phyloP scores from a whole-genome alignment of 768 basidiomycete genomes.

The Rubroboletus satanas region DNA sequence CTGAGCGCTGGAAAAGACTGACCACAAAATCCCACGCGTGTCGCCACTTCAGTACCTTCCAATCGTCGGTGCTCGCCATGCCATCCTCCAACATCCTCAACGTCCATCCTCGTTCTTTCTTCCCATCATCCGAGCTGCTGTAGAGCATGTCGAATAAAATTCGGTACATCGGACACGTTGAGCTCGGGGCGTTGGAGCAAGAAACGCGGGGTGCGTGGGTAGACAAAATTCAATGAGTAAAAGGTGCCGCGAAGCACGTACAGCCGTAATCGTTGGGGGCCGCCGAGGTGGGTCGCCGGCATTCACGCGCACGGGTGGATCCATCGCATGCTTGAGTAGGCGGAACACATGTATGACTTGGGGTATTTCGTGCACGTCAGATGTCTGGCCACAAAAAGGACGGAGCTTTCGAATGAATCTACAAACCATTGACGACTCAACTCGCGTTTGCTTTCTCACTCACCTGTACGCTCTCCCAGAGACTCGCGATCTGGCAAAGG shows the following conservation, averaged over 20 bases:
- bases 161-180: slow-evolving; percentile 79
- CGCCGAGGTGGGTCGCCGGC: slow-evolving; percentile 52
- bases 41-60: slow-evolving; percentile 73
- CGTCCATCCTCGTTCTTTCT: slow-evolving; percentile 88
- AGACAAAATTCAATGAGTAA: slow-evolving; percentile 84
- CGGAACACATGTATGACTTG: slow-evolving; percentile 71
- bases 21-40: slow-evolving; percentile 89
- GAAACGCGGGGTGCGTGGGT: slow-evolving; percentile 82
- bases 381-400: slow-evolving; percentile 37
- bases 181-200: slow-evolving; percentile 84
- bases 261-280: slow-evolving; percentile 67
- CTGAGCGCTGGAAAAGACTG: slow-evolving; percentile 70
- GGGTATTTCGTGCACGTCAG: slow-evolving; percentile 73
- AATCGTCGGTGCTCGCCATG: slow-evolving; percentile 70
- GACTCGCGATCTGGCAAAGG: slow-evolving; percentile 53
- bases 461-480: slow-evolving; percentile 65
- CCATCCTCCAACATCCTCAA: slow-evolving; percentile 79
- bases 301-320: slow-evolving; percentile 27
- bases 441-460: slow-evolving; percentile 16
- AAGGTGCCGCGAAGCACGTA: slow-evolving; percentile 81
- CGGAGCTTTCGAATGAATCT: not conserved
- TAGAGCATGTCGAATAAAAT: slow-evolving; percentile 89
- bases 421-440: not conserved
- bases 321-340: slow-evolving; percentile 20
- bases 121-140: slow-evolving; percentile 74